A percentile compares a stretch with the other conserved stretches of the same genome.
phyloP scores from a whole-genome alignment of 352 stramenopile genomes.

The Pythium utonaiense region DNA sequence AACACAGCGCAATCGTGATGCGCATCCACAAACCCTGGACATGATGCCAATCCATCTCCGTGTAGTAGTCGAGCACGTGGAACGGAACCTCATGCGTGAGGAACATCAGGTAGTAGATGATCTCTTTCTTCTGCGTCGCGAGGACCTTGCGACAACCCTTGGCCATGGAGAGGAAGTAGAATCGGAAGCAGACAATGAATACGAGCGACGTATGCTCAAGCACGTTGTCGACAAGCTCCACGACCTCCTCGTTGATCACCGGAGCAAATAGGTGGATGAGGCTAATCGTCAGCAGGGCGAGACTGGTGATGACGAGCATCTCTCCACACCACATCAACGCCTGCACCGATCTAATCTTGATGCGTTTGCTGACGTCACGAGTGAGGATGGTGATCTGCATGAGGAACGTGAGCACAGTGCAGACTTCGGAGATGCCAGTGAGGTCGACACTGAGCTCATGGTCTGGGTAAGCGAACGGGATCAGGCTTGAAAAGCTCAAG shows the following conservation, averaged over 20 bases:
- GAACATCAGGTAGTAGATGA: not conserved
- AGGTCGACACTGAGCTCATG: constrained; percentile 18
- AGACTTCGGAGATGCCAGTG: constrained; percentile 20
- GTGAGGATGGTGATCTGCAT: constrained; percentile 26
- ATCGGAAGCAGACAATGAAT: not conserved
- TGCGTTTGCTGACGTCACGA: constrained; percentile 16
- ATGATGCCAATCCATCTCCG: not conserved
- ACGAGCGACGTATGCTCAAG: not conserved
- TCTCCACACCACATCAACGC: not conserved
- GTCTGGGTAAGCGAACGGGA: constrained; percentile 25
- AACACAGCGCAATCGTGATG: not conserved
- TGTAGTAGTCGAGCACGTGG: not conserved
- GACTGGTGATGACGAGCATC: no score
- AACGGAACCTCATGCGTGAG: not conserved
- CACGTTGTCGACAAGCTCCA: not conserved
- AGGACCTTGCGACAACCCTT: not conserved
- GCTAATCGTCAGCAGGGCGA: no score
- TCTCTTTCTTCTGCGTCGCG: not conserved
- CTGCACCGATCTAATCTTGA: constrained; percentile 13
- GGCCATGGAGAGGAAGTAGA: not conserved
- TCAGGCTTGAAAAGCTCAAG: constrained; percentile 22
- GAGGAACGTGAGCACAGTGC: constrained; percentile 23
- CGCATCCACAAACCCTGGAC: not conserved
- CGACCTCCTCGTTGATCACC: not conserved
- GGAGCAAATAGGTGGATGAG: no score